Evolutionary conservation across 2,329 filamentous ascomycete species (phyloP), one percentile per base, ranked within the genome.

Genomic region (Colletotrichum truncatum): DNA sequence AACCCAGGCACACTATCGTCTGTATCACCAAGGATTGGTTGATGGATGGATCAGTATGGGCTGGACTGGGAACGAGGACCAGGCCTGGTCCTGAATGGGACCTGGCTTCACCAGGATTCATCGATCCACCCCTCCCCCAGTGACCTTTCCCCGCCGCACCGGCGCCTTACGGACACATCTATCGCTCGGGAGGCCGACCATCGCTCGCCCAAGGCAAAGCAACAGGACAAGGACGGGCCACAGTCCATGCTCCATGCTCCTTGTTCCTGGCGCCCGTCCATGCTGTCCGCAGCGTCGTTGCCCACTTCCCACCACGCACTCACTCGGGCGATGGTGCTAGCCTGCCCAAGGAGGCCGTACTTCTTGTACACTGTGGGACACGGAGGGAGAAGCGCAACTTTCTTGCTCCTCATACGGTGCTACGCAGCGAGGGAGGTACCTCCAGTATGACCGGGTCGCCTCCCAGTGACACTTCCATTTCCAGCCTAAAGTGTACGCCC

Each of bases 181-280:
- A 66, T 63, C 63, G 63, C 63, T 66, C 34, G 49, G 58, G 57
- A 63, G 51, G 63, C 57, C 58, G 63, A 63, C 63, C 57, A 66
- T 63, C 63, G 63, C 49, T 66, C 39, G 36, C 28, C 32, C 34
- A 45, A 36, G 30, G 41, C 49, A 36, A 38, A 28, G 53, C 26
- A 58, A 65, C 41, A 46, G 63, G 43, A 63, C 51, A 39, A 46
- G 41, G 62, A 55, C 25, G 45, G 34, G 53, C 57, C 57, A 65
- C 57, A 57, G 57, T 49, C 62, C 57, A 65, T 34, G 62, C 62
- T 62, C 56, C 41, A 61, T 62, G 56, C 57, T 63, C 63, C 57
- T 66, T 54, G 63, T 56, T 62, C 63, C 62, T 64, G 62, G 62
- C 48, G 34, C 57, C 54, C 48, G 62, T 54, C 62, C 56, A 46